A percentile compares a stretch with the other conserved stretches of the same genome.
These are phyloP conservation scores for Saccharomyces hybrid DNA, from an alignment of 1,139 yeast species.

Conservation along the genomic window DNA sequence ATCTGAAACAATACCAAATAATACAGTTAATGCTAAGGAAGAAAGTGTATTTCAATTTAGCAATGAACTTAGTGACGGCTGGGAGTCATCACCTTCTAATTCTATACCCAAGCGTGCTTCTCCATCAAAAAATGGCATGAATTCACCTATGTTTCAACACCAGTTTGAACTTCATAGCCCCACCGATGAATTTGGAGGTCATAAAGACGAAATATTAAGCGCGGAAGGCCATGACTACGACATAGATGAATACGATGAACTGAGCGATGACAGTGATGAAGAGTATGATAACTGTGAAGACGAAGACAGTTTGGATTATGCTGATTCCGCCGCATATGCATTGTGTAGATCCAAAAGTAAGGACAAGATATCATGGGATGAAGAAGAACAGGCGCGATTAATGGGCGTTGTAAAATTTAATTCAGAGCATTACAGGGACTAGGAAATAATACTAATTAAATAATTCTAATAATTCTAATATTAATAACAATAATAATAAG, in stretches of 20 bases:
- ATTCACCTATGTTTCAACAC: slow-evolving; percentile 14
- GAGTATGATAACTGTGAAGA: slow-evolving; percentile 19
- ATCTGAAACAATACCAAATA: slow-evolving; percentile 2
- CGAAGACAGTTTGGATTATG: slow-evolving; percentile 21
- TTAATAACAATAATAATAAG: background rate
- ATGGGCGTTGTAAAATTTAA: slow-evolving; percentile 33
- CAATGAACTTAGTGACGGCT: background rate
- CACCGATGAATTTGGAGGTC: background rate
- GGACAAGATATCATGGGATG: slow-evolving; percentile 37
- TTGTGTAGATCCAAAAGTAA: slow-evolving; percentile 38
- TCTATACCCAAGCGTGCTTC: slow-evolving; percentile 6
- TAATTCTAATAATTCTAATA: slow-evolving; percentile 9
- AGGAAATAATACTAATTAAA: slow-evolving; percentile 8
- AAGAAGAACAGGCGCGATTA: slow-evolving; percentile 34
- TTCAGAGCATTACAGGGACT: slow-evolving; percentile 2
- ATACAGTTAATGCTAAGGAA: slow-evolving; percentile 7
- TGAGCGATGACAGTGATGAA: slow-evolving; percentile 23
- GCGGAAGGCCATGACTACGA: slow-evolving; percentile 10
- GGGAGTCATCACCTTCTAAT: background rate
- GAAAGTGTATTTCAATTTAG: slow-evolving; percentile 30
- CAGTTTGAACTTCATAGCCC: slow-evolving; percentile 22
- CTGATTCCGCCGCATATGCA: slow-evolving; percentile 30
- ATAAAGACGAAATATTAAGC: slow-evolving; percentile 3
- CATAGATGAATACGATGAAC: slow-evolving; percentile 17
- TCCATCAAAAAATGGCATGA: slow-evolving; percentile 4